Base-by-base conservation (phyloP, 208 protist genomes). In the Trichomonas tenax region DNA sequence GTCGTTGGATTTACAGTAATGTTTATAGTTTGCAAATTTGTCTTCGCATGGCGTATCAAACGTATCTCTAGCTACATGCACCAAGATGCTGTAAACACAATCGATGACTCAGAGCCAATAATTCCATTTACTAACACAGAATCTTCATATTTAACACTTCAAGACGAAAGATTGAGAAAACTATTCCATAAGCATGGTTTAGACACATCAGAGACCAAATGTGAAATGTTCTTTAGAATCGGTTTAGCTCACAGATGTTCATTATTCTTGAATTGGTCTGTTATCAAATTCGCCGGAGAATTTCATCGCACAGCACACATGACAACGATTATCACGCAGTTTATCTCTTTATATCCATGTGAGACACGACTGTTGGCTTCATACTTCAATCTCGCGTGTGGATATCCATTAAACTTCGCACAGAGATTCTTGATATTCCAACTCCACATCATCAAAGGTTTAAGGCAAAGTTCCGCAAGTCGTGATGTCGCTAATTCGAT, bases 191-290 rank as follows among this genome's bases (percentile, higher is more conserved):
- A 40, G 9, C 34, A 46, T 31, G 38, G 82, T 89, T 36, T 89
- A 26, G 14, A 14, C 3, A 46, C 2, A n/a, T 89, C 82, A 8
- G 82, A 89, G 46, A 46, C 34, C 0, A 31, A 14, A 10, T 34
- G 34, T 8, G 38, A 44, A 8, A 46, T 40, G 40, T 93, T 49
- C 31, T 51, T 93, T 34, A 34, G 36, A 26, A 31, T 93, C 11
- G 86, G 86, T 15, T 40, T 93, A 34, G 36, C 86, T 38, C 9
- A 93, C 17, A 48, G 17, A 26, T 93, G 44, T 38, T 26, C 9
- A 38, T 36, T 93, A 38, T 93, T 93, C 31, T 93, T 93, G 26
- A 51, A 93, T 93, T 93, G 86, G 86, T 93, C 86, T 38, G 8
- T 93, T 34, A 14, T 93, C 34, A 48, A 41, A 51, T 93, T 51